phyloP scores from a whole-genome alignment of 192 early-diverging fungal species.

The Gonapodya sp. region DNA sequence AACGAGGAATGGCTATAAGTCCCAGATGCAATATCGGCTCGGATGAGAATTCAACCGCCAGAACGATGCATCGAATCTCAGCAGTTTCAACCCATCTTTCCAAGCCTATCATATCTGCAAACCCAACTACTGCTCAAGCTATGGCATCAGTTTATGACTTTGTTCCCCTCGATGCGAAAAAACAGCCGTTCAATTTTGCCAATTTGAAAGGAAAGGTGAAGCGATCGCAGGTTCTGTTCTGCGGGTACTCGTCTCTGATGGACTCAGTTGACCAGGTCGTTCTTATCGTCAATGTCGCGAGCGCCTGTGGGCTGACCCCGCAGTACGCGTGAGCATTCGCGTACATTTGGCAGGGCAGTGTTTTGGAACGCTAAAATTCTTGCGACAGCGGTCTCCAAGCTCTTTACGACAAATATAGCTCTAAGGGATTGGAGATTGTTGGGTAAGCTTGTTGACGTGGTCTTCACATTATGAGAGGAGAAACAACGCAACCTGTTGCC shows the following conservation, averaged over 20 bases:
- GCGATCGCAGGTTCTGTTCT: no score
- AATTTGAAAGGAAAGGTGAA: not conserved
- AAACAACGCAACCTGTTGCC: not conserved
- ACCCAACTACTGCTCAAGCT: not conserved
- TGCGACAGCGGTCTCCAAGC: not conserved
- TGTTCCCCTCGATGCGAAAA: not conserved
- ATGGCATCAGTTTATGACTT: not conserved
- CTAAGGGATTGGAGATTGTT: not conserved
- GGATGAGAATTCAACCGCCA: no score
- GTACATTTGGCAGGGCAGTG: no score
- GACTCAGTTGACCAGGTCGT: no score
- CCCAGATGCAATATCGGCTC: no score
- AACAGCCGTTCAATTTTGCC: not conserved
- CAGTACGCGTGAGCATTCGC: no score
- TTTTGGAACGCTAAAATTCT: no score
- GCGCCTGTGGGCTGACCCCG: not conserved
- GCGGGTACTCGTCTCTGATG: no score
- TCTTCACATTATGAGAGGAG: not conserved
- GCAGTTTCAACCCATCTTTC: not conserved
- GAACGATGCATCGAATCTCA: not conserved
- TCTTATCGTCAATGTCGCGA: not conserved
- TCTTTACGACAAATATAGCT: not conserved
- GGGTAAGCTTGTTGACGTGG: not conserved
- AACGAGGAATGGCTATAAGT: no score
- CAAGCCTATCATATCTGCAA: not conserved